A percentile compares a stretch with the other conserved stretches of the same genome.
Conservation (phyloP, 352 stramenopile species). For the Thalassiosira allenii region DNA sequence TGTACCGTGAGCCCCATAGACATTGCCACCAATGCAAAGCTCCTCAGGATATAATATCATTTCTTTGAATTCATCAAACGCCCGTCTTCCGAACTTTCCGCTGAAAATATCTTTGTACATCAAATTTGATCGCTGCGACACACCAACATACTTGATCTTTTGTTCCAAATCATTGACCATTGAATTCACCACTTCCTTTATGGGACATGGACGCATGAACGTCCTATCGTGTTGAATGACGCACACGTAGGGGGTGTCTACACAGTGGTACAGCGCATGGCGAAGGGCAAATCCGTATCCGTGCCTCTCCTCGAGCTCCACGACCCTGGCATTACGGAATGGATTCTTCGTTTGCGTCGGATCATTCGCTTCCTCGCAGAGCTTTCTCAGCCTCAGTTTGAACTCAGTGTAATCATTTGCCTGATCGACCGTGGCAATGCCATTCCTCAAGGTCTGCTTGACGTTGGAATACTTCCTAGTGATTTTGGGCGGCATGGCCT, state of each 20-base stretch:
- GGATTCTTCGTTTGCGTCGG: conserved; percentile 28
- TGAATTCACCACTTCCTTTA: conserved; percentile 62
- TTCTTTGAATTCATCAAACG: conserved; percentile 62
- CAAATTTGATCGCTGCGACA: conserved; percentile 81
- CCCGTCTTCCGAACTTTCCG: conserved; percentile 73
- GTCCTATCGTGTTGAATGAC: conserved; percentile 87
- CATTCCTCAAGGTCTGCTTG: conserved; percentile 83
- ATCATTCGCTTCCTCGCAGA: conserved; percentile 56
- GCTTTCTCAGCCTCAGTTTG: conserved; percentile 63
- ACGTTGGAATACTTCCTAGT: conserved; percentile 78
- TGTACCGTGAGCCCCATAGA: no score
- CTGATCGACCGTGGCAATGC: conserved; percentile 76
- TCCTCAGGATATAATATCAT: conserved; percentile 69
- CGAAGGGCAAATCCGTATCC: conserved; percentile 85
- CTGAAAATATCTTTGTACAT: conserved; percentile 83
- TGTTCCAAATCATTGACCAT: conserved; percentile 67
- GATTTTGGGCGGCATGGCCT: conserved; percentile 35
- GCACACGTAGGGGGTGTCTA: conserved; percentile 81
- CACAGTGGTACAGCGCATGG: conserved; percentile 68
- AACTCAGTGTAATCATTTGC: conserved; percentile 77
- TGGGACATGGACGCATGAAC: conserved; percentile 81
- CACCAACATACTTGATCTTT: conserved; percentile 81
- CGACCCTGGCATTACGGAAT: conserved; percentile 72
- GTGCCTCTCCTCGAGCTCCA: conserved; percentile 77
- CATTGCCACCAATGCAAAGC: conserved; percentile 56